Evolutionary conservation across 1,139 yeast species (phyloP), one percentile per base, ranked within the genome.

Genomic region (Nadsonia starkeyi-henricii): DNA sequence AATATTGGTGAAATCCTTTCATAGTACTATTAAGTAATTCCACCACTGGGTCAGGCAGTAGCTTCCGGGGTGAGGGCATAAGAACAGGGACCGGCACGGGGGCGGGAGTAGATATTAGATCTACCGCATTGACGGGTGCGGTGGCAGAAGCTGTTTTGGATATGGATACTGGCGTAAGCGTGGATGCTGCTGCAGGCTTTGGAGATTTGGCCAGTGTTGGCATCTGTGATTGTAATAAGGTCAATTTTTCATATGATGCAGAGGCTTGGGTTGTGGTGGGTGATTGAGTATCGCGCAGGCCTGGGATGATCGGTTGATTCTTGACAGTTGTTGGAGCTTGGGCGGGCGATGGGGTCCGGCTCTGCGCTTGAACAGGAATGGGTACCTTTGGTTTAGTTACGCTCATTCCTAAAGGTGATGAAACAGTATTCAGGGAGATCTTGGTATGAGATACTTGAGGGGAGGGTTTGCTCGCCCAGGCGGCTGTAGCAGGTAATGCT

Each of bases 151-250:
- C 45, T 46, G 47, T 47, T 36, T 55, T 54, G 8, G 63, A 55
- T 12, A 60, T 44, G n/a, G 49, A 47, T 3, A 57, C 54, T 1
- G 55, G 12, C 30, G 30, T 12, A 26, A 12, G 12, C 30, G 30
- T 7, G 30, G 30, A 12, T 7, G 12, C 30, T n/a, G n/a, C n/a
- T n/a, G n/a, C n/a, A n/a, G n/a, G n/a, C n/a, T n/a, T 52, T 53
- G 62, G 51, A 54, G 64, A 47, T 26, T 52, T 51, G 44, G 45
- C 59, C 42, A 69, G 63, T 2, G 68, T 59, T 53, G 64, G 71
- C 54, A 69, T 73, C 57, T 71, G 75, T 46, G 64, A 59, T 52
- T 67, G 66, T 46, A 72, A 74, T 54, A 71, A 76, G 52, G 49
- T 46, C 46, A 43, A 48, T 47, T 28, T 51, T 55, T 43, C 51